Percentiles rank a stretch among this genome's conserved stretches.
Evolutionary conservation across 1,284 basidiomycete genomes (phyloP).

Genomic region (Cryptococcus sp.): DNA sequence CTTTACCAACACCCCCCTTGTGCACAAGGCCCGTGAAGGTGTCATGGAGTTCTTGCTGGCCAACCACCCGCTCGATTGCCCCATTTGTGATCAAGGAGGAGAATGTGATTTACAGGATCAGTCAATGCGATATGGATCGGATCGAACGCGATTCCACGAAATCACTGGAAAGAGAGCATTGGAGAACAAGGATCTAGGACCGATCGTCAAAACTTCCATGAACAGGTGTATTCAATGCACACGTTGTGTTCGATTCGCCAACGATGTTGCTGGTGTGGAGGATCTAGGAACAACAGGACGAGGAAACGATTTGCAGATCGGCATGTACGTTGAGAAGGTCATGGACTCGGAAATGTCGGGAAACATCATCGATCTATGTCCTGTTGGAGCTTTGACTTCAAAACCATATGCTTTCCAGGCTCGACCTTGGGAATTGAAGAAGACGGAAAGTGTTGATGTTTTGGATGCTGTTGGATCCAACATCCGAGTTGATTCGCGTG

Average conservation of each 20-base stretch:
- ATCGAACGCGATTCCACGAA: slow-evolving; percentile 97
- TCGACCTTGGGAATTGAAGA: slow-evolving; percentile 97
- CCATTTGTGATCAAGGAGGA: slow-evolving; percentile 95
- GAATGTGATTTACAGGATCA: slow-evolving; percentile 99
- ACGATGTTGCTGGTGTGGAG: slow-evolving; percentile 97
- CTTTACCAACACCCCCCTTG: slow-evolving; percentile 89
- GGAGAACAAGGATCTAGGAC: slow-evolving; percentile 97
- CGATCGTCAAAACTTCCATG: slow-evolving; percentile 98
- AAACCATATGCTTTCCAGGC: slow-evolving; percentile 98
- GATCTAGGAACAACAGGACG: slow-evolving; percentile 95
- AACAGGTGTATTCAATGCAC: slow-evolving; percentile 99
- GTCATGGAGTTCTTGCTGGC: slow-evolving; percentile 98
- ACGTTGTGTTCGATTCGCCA: slow-evolving; percentile 96
- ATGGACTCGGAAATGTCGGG: slow-evolving; percentile 97
- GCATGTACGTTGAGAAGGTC: slow-evolving; percentile 96
- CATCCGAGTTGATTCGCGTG: slow-evolving; percentile 93
- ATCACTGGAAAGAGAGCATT: slow-evolving; percentile 96
- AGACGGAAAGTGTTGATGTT: slow-evolving; percentile 96
- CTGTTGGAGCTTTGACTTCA: slow-evolving; percentile 92
- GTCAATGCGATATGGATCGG: slow-evolving; percentile 97
- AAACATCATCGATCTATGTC: slow-evolving; percentile 93
- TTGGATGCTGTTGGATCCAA: slow-evolving; percentile 97
- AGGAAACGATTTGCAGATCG: slow-evolving; percentile 98
- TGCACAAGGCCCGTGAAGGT: slow-evolving; percentile 87
- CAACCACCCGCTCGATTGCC: slow-evolving; percentile 97